A percentile compares a stretch with the other conserved stretches of the same genome.
These are phyloP conservation scores for Aspergillus niger DNA, from an alignment of 2,329 filamentous ascomycete species.

Conservation along the genomic window DNA sequence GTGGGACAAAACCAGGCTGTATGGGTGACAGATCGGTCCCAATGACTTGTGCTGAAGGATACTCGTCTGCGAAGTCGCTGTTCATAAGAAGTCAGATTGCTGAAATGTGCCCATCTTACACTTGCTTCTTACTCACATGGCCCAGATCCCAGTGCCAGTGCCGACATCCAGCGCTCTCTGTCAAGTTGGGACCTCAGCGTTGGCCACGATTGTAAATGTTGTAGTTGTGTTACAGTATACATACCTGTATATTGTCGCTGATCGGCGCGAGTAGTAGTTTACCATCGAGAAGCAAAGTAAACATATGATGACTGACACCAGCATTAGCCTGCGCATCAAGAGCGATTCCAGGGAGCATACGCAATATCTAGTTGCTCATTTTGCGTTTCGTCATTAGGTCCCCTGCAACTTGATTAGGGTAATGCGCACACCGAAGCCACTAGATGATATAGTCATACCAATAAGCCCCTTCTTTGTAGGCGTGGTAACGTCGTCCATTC, in stretches of 20 bases:
- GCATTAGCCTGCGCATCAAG: too few species aligned
- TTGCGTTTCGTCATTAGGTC: slow-evolving; percentile 29
- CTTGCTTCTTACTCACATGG: slow-evolving; percentile 17
- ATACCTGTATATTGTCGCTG: slow-evolving; percentile 18
- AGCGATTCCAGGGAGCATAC: slow-evolving; percentile 3
- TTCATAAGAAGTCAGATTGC: not conserved
- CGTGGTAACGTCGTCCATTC: slow-evolving; percentile 36
- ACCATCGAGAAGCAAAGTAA: slow-evolving; percentile 28
- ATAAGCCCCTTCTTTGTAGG: slow-evolving; percentile 35
- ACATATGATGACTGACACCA: slow-evolving; percentile 26
- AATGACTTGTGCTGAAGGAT: slow-evolving; percentile 58
- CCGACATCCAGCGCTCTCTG: slow-evolving; percentile 29
- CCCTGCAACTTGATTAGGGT: slow-evolving; percentile 16
- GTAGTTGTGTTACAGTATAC: not conserved
- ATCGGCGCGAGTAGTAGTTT: slow-evolving; percentile 24
- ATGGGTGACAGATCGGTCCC: slow-evolving; percentile 67
- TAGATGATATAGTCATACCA: slow-evolving; percentile 10
- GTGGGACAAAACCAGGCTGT: slow-evolving; percentile 62
- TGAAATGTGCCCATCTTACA: too few species aligned
- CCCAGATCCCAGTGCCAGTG: slow-evolving; percentile 27
- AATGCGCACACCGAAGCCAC: not conserved
- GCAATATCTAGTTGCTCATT: slow-evolving; percentile 30
- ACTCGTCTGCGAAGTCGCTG: slow-evolving; percentile 37
- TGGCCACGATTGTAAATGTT: not conserved
- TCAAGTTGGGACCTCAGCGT: not conserved